Base-by-base conservation (phyloP, 768 basidiomycete species). In the Psilocybe cubensis region DNA sequence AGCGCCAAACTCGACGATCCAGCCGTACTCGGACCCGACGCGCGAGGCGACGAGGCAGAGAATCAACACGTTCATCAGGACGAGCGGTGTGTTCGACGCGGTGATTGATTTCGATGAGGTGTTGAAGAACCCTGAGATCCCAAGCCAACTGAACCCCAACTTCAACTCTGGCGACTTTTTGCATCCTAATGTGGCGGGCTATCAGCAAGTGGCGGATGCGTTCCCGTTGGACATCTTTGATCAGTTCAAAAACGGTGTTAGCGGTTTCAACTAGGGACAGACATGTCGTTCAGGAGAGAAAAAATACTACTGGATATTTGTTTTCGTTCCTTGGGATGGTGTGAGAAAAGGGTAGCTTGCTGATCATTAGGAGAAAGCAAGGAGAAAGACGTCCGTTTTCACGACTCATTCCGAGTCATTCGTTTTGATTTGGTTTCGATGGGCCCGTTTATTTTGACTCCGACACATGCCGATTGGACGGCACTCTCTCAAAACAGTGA, bases 61-160 rank as follows among this genome's bases (percentile, higher is more conserved):
- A 24, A 72, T 82, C 23, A 81, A 83, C 61, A 60, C 56, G 1
- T 82, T 70, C 66, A 80, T 83, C 31, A 66, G 74, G 35, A 72
- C 65, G 54, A 77, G 75, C 46, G 74, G 73, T 3, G 59, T 61
- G 54, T 82, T 81, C 62, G 82, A 82, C 61, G 72, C 70, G 12
- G 76, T 82, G 6, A 62, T 82, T 43, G 82, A 82, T 65, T 81
- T 82, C 57, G 81, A 80, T 60, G 70, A 69, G 58, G 65, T 75
- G 20, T 56, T 79, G 46, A 66, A 65, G 50, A 77, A 82, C 62
- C 76, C 78, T 1, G 52, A 57, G 25, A 72, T 67, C 31, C 72
- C 75, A 7, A 69, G 71, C 25, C 73, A 76, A 64, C 60, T 82
- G 41, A 70, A 63, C 56, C 70, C 72, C 8, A 49, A 52, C 29